phyloP scores from a whole-genome alignment of 345 rosid species.

The Trapa incisa region DNA sequence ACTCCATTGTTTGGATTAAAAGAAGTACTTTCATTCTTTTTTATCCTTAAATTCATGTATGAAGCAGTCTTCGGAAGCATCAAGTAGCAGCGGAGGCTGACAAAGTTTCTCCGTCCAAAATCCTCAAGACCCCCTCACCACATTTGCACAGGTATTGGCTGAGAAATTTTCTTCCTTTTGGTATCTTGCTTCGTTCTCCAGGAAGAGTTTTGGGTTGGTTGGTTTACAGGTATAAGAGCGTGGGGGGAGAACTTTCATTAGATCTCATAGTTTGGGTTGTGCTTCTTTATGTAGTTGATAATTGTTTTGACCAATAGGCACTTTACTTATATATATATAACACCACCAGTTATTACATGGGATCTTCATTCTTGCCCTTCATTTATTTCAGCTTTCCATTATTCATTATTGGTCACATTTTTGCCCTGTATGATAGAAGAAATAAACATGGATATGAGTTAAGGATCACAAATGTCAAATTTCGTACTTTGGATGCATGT shows the following conservation, averaged over 20 bases:
- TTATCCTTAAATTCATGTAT: not conserved
- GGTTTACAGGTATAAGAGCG: not conserved
- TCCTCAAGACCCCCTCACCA: not conserved
- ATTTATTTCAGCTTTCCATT: not conserved
- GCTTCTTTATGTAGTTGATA: not conserved
- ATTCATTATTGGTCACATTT: not conserved
- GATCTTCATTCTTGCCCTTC: not conserved
- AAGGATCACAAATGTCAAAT: no score
- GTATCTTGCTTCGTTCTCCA: not conserved
- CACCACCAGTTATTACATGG: not conserved
- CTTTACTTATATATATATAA: no score
- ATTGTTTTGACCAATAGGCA: no score
- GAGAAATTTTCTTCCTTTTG: not conserved
- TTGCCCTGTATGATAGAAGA: not conserved
- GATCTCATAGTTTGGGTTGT: not conserved
- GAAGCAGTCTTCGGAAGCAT: constrained; percentile 3
- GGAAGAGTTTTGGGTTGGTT: not conserved
- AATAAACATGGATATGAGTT: no score
- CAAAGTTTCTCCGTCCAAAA: not conserved
- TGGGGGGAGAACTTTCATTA: not conserved
- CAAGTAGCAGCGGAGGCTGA: constrained; percentile 1
- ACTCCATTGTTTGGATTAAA: not conserved
- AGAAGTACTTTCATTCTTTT: not conserved
- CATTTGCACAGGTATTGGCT: constrained; percentile 2
- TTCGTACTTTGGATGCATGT: no score